phyloP scores from a whole-genome alignment of 495 filamentous ascomycete genomes.

The Beverwykella pulmonaria region DNA sequence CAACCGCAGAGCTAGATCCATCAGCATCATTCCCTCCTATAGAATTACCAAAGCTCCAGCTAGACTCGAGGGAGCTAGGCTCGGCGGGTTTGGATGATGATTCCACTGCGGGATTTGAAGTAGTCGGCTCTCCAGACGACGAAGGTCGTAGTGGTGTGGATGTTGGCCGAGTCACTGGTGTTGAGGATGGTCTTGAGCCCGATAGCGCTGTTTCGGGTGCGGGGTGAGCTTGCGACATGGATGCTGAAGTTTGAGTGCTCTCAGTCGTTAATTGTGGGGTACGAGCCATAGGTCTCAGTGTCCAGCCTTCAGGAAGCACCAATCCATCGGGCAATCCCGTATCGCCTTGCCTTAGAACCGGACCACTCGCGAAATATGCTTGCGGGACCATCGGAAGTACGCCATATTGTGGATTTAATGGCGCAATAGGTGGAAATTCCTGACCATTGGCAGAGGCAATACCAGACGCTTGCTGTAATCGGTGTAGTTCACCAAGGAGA shows the following conservation, averaged over 20 bases:
- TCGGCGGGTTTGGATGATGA: slow-evolving; percentile 23
- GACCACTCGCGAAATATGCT: slow-evolving; percentile 46
- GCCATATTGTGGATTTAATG: slow-evolving; percentile 27
- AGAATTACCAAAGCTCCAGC: slow-evolving; percentile 35
- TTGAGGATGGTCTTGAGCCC: neutral
- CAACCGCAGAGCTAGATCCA: slow-evolving; percentile 28
- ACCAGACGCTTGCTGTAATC: slow-evolving; percentile 32
- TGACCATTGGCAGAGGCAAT: slow-evolving; percentile 19
- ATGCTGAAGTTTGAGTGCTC: neutral
- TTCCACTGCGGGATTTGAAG: neutral
- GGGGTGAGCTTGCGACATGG: neutral
- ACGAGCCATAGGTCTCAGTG: slow-evolving; percentile 48
- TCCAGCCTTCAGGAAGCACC: slow-evolving; percentile 75
- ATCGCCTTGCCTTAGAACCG: slow-evolving; percentile 64
- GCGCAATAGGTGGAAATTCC: slow-evolving; percentile 26
- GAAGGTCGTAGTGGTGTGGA: slow-evolving; percentile 1
- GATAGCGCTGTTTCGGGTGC: neutral
- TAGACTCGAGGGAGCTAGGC: slow-evolving; percentile 26
- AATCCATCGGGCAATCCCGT: slow-evolving; percentile 72
- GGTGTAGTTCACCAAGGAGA: slow-evolving; percentile 30
- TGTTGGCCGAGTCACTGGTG: neutral
- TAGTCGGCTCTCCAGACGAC: slow-evolving; percentile 9
- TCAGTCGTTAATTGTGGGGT: neutral
- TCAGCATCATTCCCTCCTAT: slow-evolving; percentile 5
- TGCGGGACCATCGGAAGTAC: slow-evolving; percentile 18